Base-by-base conservation (phyloP, 176 grass and related monocot species). In the Echinochloa phyllopogon region DNA sequence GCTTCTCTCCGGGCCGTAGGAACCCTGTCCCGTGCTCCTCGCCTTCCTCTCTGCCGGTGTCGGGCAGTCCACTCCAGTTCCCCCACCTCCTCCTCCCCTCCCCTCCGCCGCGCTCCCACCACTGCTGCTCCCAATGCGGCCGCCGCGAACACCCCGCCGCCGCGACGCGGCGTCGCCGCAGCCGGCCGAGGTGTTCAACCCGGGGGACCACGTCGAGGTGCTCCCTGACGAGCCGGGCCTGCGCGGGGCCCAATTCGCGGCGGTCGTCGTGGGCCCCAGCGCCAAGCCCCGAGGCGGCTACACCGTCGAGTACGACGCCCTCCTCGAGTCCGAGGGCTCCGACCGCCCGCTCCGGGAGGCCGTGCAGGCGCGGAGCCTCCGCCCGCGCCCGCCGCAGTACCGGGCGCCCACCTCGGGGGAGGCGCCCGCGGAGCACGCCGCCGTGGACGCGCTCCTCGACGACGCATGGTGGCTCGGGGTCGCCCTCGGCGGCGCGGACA, bases 401-500 rank as follows among this genome's bases (percentile, higher is more conserved):
- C 37, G 37, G 8, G 17, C 59, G 11, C 42, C 29, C 8, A 21
- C 40, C 17, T 21, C 44, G 44, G 77, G 18, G 15, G 29, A 1
- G n/a, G 14, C 15, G 0, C 74, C 66, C 53, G 41, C 37, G 9
- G 83, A 81, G 67, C 83, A 97, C 88, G 82, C 87, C 51, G 38
- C 27, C 77, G 90, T 97, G 21, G 92, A 97, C 81, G 92, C 87
- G 45, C 78, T 91, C 69, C 11, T 63, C 74, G 70, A 84, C 8
- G 88, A 84, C 18, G 88, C 80, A 6, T 95, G 94, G 91, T 93
- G 94, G 88, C n/a, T 82, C 25, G 90, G 94, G 2, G 83, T 95
- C 9, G 81, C 83, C 41, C 65, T 75, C n/a, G 53, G 55, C 14
- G 53, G 43, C 74, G 24, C 41, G 37, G 71, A 10, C 8, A 53